Percentiles rank a stretch among this genome's conserved stretches.
Evolutionary conservation across 345 rosid genomes (phyloP).

Genomic region (Populus simonii): DNA sequence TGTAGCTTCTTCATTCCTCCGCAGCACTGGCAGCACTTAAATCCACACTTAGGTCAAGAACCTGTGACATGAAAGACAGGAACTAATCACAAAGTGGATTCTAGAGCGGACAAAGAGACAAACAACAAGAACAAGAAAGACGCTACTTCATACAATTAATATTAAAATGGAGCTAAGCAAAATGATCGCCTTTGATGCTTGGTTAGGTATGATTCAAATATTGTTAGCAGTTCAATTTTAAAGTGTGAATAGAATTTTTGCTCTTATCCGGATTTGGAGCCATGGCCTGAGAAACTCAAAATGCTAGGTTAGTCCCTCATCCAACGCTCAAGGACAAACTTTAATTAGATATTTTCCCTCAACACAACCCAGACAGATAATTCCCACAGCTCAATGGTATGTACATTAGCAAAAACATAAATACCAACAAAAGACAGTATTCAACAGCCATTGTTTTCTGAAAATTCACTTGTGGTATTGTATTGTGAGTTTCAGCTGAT

Average conservation of each 20-base stretch:
- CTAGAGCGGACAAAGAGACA: not conserved
- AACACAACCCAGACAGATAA: not conserved
- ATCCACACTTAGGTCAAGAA: constrained; percentile 80
- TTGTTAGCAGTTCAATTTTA: not conserved
- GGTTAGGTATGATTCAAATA: not conserved
- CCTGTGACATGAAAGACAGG: constrained; percentile 37
- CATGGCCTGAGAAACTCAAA: not conserved
- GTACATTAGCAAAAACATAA: not conserved
- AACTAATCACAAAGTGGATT: not conserved
- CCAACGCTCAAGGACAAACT: not conserved
- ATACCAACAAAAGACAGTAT: not conserved
- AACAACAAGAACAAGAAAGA: not conserved
- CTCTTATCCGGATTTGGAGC: too few relatives aligned
- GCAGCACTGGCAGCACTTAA: constrained; percentile 91
- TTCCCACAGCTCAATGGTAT: not conserved
- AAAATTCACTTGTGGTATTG: not conserved
- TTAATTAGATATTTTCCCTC: not conserved
- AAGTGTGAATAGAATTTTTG: not conserved
- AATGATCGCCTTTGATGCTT: not conserved
- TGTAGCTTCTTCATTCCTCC: constrained; percentile 52
- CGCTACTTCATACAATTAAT: not conserved
- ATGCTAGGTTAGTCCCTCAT: not conserved
- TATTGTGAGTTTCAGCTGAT: not conserved
- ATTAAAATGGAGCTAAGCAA: not conserved
- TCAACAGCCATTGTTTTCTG: not conserved